Evolutionary conservation across 768 basidiomycete genomes (phyloP).

Genomic region (Leccinum longicurvipes): DNA sequence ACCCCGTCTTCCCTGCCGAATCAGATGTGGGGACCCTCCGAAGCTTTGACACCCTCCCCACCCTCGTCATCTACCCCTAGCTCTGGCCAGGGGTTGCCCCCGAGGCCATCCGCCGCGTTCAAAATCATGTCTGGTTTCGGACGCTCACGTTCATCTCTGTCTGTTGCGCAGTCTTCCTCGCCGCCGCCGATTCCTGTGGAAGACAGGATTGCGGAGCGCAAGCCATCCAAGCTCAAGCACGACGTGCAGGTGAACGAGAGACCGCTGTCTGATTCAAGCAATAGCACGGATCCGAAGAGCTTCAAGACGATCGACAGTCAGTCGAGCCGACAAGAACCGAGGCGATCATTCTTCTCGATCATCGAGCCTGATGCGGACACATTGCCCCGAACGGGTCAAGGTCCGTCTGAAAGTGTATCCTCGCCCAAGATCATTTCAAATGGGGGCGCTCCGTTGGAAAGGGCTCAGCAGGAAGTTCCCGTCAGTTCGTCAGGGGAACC

Average conservation of each 20-base stretch:
- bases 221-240: conserved; percentile 36
- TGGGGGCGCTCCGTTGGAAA: conserved; percentile 5
- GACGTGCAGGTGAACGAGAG: conserved; percentile 41
- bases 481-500: conserved; percentile 9
- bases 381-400: conserved; percentile 14
- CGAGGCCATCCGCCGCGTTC: conserved; percentile 56
- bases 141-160: conserved; percentile 57
- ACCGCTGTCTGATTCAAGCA: conserved; percentile 58
- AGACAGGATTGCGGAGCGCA: conserved; percentile 26
- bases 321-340: conserved; percentile 38
- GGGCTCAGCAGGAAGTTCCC: conserved; percentile 7
- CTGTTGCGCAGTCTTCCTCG: conserved; percentile 34
- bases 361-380: conserved; percentile 27
- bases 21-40: conserved; percentile 42
- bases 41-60: conserved; percentile 50
- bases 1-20: conserved; percentile 3
- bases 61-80: conserved; percentile 31
- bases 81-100: conserved; percentile 21
- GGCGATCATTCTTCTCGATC: conserved; percentile 35
- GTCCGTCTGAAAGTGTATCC: conserved; percentile 18
- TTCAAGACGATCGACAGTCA: conserved; percentile 51
- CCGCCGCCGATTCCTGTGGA: conserved; percentile 29
- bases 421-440: conserved; percentile 15
- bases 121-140: conserved; percentile 65
- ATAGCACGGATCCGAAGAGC: conserved; percentile 56